These are phyloP conservation scores for Boletus chippewaensis DNA, from an alignment of 1,284 basidiomycete genomes.

Conservation along the genomic window DNA sequence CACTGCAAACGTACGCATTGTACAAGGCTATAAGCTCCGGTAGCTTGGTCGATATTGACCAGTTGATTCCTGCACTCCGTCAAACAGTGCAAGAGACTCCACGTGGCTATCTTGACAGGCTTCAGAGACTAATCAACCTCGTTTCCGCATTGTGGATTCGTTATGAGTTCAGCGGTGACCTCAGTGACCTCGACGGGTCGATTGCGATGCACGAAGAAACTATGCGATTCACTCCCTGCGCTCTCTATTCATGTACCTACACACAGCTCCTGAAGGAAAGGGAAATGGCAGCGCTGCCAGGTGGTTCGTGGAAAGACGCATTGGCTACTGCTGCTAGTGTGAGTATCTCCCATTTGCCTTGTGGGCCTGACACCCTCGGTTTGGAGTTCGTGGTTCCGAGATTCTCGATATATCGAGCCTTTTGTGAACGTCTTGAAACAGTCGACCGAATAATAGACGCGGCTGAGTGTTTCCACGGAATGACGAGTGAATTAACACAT, in stretches of 20 bases:
- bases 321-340: background rate
- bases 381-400: background rate
- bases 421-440: background rate
- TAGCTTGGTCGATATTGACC: background rate
- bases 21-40: background rate
- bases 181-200: slow-evolving; percentile 3
- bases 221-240: background rate
- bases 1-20: background rate
- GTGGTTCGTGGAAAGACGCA: background rate
- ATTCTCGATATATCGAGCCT: background rate
- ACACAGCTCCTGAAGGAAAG: background rate
- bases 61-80: background rate
- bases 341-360: background rate
- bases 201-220: background rate
- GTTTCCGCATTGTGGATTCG: background rate
- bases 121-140: slow-evolving; percentile 5
- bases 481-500: background rate
- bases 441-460: background rate
- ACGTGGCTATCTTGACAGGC: background rate
- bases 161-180: background rate
- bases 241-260: background rate
- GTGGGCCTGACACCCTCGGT: background rate
- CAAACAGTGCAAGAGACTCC: background rate
- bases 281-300: background rate
- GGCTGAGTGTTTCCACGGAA: background rate